Percentiles rank a stretch among this genome's conserved stretches.
Conservation (phyloP, 192 early-diverging fungal genomes). For the Coemansia sp. region DNA sequence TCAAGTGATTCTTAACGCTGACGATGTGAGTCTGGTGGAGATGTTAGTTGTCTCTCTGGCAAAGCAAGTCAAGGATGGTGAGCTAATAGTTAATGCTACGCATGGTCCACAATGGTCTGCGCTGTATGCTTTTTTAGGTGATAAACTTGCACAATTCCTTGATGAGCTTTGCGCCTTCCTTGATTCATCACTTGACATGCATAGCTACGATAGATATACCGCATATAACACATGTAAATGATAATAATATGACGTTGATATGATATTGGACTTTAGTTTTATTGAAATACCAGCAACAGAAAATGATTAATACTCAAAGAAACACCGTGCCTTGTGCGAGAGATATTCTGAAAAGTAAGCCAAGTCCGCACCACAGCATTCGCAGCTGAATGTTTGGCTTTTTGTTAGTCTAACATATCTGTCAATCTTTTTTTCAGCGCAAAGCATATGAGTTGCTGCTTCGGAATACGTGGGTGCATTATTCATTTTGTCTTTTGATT, state of each 20-base stretch:
- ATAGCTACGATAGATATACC: conserved; percentile 29
- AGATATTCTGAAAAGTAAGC: conserved; percentile 10
- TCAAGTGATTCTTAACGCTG: conserved; percentile 13
- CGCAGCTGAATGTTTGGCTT: conserved; percentile 4
- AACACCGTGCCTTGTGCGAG: conserved; percentile 14
- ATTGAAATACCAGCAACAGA: not conserved
- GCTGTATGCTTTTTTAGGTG: conserved; percentile 7
- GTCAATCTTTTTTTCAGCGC: not conserved
- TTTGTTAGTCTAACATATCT: not conserved
- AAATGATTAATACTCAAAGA: conserved; percentile 1
- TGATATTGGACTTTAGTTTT: not conserved
- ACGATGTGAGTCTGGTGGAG: conserved; percentile 19
- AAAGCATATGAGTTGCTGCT: not conserved
- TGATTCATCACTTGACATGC: conserved; percentile 32
- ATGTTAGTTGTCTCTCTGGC: conserved; percentile 17
- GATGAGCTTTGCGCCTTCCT: conserved; percentile 30
- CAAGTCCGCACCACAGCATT: conserved; percentile 8
- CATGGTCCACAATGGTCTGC: not conserved
- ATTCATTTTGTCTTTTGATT: too few species aligned
- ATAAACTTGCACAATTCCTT: conserved; percentile 17
- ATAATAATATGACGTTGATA: not conserved
- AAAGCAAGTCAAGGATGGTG: conserved; percentile 3
- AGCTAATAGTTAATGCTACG: not conserved
- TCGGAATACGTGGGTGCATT: too few species aligned
- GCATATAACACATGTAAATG: conserved; percentile 22